Conservation (phyloP, 2,329 filamentous ascomycete genomes). For the Colletotrichum sp. region DNA sequence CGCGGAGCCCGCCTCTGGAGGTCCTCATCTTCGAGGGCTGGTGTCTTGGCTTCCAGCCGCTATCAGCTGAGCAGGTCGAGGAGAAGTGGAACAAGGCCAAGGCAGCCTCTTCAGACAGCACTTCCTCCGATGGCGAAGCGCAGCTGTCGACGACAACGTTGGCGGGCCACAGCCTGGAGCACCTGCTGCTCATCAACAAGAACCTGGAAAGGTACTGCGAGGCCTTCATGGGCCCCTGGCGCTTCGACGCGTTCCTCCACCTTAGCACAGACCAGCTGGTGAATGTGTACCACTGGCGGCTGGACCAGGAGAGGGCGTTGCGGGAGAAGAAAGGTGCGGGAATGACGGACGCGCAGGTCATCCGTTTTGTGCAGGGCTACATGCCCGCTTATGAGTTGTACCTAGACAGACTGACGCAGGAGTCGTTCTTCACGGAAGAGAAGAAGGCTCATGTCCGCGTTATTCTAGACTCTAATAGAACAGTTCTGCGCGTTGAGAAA, state of each 20-base stretch:
- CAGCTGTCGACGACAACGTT: conserved; percentile 6
- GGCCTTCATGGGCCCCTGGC: conserved; percentile 17
- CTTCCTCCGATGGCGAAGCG: background rate
- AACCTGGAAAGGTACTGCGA: conserved; percentile 16
- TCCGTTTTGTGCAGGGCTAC: conserved; percentile 18
- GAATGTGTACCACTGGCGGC: conserved; percentile 18
- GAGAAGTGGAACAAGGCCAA: conserved; percentile 11
- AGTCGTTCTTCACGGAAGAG: background rate
- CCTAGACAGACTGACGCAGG: background rate
- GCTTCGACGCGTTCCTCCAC: conserved; percentile 14
- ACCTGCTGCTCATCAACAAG: conserved; percentile 11
- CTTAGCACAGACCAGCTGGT: conserved; percentile 7
- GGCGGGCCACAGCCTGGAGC: background rate
- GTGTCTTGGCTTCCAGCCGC: conserved; percentile 18
- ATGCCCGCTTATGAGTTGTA: conserved; percentile 20
- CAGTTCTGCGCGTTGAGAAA: background rate
- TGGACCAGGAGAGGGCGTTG: conserved; percentile 15
- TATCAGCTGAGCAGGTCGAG: background rate
- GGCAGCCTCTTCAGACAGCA: background rate
- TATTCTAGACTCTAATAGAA: conserved; percentile 1
- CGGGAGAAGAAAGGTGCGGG: conserved; percentile 17
- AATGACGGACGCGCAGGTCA: conserved; percentile 12
- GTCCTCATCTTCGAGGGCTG: conserved; percentile 20
- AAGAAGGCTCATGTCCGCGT: conserved; percentile 4
- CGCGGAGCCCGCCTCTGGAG: conserved; percentile 3